These are phyloP conservation scores for Ganoderma lingzhi DNA, from an alignment of 1,284 basidiomycete species.

Conservation along the genomic window DNA sequence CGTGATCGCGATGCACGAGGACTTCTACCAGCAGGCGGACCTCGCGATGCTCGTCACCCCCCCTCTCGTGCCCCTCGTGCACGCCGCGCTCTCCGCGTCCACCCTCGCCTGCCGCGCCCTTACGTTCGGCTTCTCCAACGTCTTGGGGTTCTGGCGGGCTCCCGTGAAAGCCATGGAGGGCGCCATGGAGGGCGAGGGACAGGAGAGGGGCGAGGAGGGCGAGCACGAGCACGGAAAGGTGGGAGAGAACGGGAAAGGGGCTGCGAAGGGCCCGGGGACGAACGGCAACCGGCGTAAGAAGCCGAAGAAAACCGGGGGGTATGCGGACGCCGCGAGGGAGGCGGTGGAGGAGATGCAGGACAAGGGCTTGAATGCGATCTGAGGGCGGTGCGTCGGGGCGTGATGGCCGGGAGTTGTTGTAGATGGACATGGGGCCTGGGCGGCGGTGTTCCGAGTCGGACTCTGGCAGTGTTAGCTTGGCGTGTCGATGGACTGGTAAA, in stretches of 20 bases:
- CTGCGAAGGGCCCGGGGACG: neutral
- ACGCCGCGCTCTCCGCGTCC: conserved; percentile 42
- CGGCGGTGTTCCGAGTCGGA: neutral
- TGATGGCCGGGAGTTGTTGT: neutral
- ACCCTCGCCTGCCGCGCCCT: conserved; percentile 3
- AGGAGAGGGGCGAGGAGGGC: neutral
- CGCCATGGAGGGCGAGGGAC: neutral
- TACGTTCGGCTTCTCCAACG: conserved; percentile 4
- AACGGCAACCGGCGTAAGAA: conserved; percentile 3
- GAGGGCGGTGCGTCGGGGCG: neutral
- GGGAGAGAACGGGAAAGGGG: neutral
- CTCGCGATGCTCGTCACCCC: conserved; percentile 58
- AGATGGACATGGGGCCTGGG: neutral
- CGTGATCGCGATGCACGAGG: conserved; percentile 64
- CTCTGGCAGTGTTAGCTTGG: neutral
- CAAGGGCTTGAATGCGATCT: conserved; percentile 5
- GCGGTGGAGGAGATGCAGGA: conserved; percentile 6
- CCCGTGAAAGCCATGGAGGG: no score
- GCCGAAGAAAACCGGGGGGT: neutral
- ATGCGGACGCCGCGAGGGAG: neutral
- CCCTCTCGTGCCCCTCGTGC: conserved; percentile 53
- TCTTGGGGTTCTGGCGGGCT: neutral
- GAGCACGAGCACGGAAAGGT: neutral
- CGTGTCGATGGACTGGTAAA: neutral
- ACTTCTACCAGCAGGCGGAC: conserved; percentile 70